phyloP scores from a whole-genome alignment of 2,329 filamentous ascomycete species.

The Paraconiothyrium brasiliense region DNA sequence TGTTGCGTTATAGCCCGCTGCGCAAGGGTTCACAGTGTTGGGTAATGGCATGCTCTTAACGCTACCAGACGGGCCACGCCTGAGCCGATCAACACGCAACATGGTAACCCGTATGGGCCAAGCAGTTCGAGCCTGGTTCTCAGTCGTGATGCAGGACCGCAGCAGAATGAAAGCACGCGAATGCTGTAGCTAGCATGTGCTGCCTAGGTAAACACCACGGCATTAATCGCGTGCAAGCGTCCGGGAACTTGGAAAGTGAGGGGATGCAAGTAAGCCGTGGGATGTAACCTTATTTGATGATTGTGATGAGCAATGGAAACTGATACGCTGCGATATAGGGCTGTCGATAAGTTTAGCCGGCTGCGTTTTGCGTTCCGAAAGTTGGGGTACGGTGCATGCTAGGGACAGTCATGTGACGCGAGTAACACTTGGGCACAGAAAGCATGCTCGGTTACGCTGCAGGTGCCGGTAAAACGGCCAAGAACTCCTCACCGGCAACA shows the following conservation, averaged over 20 bases:
- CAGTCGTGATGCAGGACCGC: neutral
- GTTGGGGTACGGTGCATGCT: constrained; percentile 31
- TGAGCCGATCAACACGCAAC: neutral
- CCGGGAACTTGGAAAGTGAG: constrained; percentile 19
- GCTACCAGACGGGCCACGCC: neutral
- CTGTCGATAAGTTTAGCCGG: constrained; percentile 35
- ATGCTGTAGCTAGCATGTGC: constrained; percentile 9
- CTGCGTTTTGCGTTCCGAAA: constrained; percentile 34
- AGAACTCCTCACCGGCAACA: constrained; percentile 14
- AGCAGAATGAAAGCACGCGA: constrained; percentile 5
- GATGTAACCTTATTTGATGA: constrained; percentile 45
- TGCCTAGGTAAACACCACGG: neutral
- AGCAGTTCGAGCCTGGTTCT: neutral
- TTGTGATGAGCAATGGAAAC: constrained; percentile 34
- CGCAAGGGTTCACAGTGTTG: neutral
- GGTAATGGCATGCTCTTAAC: neutral
- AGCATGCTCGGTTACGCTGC: constrained; percentile 27
- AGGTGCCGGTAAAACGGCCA: constrained; percentile 18
- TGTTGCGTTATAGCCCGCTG: neutral
- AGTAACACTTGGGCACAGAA: constrained; percentile 12
- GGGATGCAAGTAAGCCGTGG: constrained; percentile 37
- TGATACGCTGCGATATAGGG: constrained; percentile 37
- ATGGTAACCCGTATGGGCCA: neutral
- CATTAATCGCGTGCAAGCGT: constrained; percentile 4
- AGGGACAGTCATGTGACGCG: constrained; percentile 33